Conservation (phyloP, 2,329 filamentous ascomycete species). For the Dactylellina haptotyla region DNA sequence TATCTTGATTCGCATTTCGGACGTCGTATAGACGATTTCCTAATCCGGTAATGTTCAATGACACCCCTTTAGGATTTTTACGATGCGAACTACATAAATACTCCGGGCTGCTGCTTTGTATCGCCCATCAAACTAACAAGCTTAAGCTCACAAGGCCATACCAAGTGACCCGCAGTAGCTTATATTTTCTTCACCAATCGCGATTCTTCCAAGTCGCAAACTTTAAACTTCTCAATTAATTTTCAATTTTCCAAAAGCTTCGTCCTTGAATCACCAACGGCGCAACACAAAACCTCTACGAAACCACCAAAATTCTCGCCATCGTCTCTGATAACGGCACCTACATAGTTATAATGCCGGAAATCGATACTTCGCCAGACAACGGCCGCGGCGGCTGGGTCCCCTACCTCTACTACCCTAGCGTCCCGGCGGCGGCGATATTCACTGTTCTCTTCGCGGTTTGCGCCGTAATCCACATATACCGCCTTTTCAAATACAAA, state of each 20-base stretch:
- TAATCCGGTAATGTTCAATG: slow-evolving; percentile 9
- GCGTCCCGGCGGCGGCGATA: slow-evolving; percentile 63
- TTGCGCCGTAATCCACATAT: slow-evolving; percentile 63
- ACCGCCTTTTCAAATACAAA: slow-evolving; percentile 62
- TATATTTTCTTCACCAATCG: too few relatives aligned
- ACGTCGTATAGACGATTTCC: slow-evolving; percentile 42
- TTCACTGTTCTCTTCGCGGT: slow-evolving; percentile 65
- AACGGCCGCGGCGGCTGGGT: slow-evolving; percentile 33
- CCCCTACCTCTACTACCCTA: slow-evolving; percentile 61
- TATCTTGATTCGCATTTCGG: slow-evolving; percentile 24
- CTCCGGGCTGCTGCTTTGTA: too few relatives aligned
- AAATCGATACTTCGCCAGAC: slow-evolving; percentile 11
- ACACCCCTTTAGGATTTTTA: too few relatives aligned
- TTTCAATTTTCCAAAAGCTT: neutral
- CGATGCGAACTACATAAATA: neutral
- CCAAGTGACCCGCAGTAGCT: too few relatives aligned
- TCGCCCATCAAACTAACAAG: too few relatives aligned
- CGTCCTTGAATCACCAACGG: neutral
- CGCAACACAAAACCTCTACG: neutral
- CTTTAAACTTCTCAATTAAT: neutral
- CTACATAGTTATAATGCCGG: slow-evolving; percentile 10
- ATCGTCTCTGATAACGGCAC: neutral
- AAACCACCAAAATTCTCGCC: neutral
- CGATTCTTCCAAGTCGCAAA: neutral
- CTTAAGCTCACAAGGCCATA: too few relatives aligned